Evolutionary conservation across 169 alveolate genomes (phyloP).

Genomic region (Plasmodium vivax): DNA sequence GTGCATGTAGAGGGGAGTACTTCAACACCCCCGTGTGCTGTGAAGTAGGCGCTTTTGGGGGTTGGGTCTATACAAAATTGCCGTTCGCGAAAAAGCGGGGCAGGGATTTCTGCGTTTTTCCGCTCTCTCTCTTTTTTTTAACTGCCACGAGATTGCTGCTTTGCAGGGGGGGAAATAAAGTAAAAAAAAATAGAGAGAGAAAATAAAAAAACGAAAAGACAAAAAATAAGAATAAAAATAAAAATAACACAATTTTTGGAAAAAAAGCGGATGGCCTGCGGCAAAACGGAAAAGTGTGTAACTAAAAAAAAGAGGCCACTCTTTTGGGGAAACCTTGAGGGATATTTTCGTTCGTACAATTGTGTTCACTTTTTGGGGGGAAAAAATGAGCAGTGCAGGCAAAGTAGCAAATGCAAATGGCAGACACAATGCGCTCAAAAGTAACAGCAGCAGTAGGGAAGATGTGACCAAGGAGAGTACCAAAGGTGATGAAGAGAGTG

Average conservation of each 20-base stretch:
- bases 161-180: background rate
- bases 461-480: background rate
- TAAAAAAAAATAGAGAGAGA: too few relatives aligned
- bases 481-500: background rate
- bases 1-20: background rate
- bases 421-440: background rate
- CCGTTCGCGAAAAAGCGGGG: background rate
- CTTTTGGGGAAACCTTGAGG: background rate
- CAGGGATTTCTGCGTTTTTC: background rate
- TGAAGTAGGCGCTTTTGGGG: background rate
- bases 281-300: background rate
- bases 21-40: background rate
- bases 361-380: background rate
- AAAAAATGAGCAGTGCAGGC: background rate
- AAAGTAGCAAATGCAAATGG: background rate
- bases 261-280: background rate
- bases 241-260: background rate
- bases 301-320: background rate
- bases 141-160: background rate
- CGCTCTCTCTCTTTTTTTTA: background rate
- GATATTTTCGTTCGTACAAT: background rate
- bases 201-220: too few relatives aligned
- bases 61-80: background rate
- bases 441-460: background rate
- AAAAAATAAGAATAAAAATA: too few relatives aligned